Base-by-base conservation (phyloP, 306 rosid species). In the Citrullus mucosospermus region DNA sequence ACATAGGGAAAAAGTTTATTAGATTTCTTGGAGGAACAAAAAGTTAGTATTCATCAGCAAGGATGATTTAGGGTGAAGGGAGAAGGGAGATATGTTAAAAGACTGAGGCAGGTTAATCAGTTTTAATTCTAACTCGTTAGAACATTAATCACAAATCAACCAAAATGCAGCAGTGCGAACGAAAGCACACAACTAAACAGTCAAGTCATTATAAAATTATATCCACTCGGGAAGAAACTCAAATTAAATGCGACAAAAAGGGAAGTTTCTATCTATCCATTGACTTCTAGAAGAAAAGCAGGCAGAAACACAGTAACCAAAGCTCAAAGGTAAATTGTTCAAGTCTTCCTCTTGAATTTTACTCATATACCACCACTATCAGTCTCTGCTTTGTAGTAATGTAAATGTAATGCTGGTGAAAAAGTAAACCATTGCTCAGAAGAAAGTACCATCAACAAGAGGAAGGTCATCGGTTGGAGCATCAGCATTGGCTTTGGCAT, bases 381-480 rank as follows among this genome's bases (percentile, higher is more conserved):
- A 48, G 22, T 72, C 77, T 46, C 58, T 14, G 7, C 77, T 46
- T 41, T 14, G 7, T 14, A 46, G 10, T 72, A 16, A 15, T 25
- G 41, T 9, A 22, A 48, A 20, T 70, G 36, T 28, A 20, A 20
- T 20, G 74, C 14, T 30, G 25, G 18, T 44, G 76, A 25, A 46
- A 10, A 41, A 68, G 15, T n/a, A 22, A 20, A 70, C 36, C 57
- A 53, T 30, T 50, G 48, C 14, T 50, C 16, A 15, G 15, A 34
- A n/a, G 51, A 66, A 48, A 81, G 66, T 84, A 92, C 97, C 98
- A 86, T 95, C 96, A 58, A 92, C 97, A 46, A 95, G 96, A 75
- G 98, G 98, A 80, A 95, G 81, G 82, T 95, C 94, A 48, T 88
- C 96, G 5, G 97, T 85, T 12, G 98, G 96, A 82, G 85, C 86